Conservation (phyloP, 345 rosid species). For the Murraya paniculata region DNA sequence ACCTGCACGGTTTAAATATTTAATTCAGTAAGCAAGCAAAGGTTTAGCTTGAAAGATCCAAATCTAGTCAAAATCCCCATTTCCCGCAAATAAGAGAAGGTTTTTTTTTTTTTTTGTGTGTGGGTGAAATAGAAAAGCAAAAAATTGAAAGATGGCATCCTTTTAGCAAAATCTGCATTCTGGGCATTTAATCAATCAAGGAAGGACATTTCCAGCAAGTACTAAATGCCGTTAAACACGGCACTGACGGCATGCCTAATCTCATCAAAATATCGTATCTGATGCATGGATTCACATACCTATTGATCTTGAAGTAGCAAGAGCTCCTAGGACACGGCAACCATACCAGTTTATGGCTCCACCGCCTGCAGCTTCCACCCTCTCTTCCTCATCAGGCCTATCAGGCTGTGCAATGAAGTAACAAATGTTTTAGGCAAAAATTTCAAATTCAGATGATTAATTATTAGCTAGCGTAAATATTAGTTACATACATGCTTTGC, state of each 20-base stretch:
- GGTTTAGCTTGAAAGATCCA: background rate
- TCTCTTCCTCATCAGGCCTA: constrained; percentile 18
- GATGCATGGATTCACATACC: constrained; percentile 13
- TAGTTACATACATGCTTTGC: no score
- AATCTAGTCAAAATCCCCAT: background rate
- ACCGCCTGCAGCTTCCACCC: constrained; percentile 29
- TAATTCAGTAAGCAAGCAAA: background rate
- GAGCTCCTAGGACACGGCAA: constrained; percentile 16
- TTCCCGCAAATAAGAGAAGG: background rate
- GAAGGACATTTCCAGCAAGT: background rate
- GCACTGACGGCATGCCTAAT: background rate
- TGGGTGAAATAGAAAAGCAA: background rate
- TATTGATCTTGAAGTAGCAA: constrained; percentile 27
- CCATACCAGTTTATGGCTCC: constrained; percentile 15
- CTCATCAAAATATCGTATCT: background rate
- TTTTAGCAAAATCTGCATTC: background rate
- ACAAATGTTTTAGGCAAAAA: no score
- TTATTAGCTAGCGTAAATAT: no score
- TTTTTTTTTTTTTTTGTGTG: no score
- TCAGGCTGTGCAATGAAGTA: constrained; percentile 19
- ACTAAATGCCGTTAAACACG: background rate
- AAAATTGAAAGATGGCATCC: background rate
- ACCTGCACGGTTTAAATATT: constrained; percentile 18
- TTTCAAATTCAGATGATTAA: background rate
- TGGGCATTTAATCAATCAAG: background rate